Evolutionary conservation across 345 rosid genomes (phyloP), one percentile per base, ranked within the genome.

Genomic region (Bruguiera sexangula): DNA sequence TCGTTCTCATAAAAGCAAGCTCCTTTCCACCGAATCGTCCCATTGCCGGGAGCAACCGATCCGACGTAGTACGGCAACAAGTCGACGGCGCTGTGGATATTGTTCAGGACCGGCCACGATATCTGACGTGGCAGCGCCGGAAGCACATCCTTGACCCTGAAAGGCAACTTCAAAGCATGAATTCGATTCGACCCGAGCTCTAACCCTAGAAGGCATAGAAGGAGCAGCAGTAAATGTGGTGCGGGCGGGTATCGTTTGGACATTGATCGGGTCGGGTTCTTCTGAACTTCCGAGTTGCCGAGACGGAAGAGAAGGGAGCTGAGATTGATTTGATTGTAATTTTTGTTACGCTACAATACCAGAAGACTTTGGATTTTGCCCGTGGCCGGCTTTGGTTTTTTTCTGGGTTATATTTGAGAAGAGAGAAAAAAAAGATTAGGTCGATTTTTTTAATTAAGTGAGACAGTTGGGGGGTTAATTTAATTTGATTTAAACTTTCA

Each of bases 91-190:
- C 80, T 77, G 82, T 89, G 93, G 84, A 94, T 74, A 61, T 80
- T 79, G 79, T 94, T 94, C 73, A 94, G 63, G 18, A 94, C 92
- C 29, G 97, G 97, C 97, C 96, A 94, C 2, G 99, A 91, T 15
- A 94, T 63, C 88, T 91, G 91, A 66, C 81, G 95, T 3, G 99
- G 97, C 6, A 92, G 76, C 70, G 88, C 77, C 46, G 99, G 96
- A 58, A 94, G 96, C 66, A 92, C 87, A 64, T 94, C 99, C 30
- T 87, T 82, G 69, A 84, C 79, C 75, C 86, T 73, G 64, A 94
- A 88, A 3, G 97, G 97, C 21, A 88, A 82, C 73, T 86, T 89
- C n/a, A 89, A 50, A 53, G 90, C 78, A 61, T 76, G 77, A 58
- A 21, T 67, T 26, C 19, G 8, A 43, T 27, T 32, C 10, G 67